These are phyloP conservation scores for Oryza rufipogon DNA, from an alignment of 176 grass and related monocot genomes.

Conservation along the genomic window DNA sequence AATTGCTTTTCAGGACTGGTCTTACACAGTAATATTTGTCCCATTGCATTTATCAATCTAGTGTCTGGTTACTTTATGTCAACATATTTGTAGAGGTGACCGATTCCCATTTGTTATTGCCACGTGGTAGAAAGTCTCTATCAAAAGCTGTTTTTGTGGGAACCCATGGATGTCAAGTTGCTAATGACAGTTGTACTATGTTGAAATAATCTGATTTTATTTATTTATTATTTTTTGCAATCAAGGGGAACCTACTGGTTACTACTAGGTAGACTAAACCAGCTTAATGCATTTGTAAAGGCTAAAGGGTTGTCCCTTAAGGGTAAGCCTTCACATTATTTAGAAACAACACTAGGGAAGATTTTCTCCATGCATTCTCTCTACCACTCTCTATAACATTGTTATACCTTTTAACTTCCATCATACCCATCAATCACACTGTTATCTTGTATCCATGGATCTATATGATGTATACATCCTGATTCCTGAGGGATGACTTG, in stretches of 20 bases:
- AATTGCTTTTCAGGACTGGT: constrained; percentile 6
- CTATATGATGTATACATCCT: background rate
- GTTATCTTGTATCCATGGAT: background rate
- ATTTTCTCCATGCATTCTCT: background rate
- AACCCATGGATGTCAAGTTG: background rate
- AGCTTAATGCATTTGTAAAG: background rate
- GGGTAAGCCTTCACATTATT: background rate
- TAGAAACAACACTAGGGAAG: background rate
- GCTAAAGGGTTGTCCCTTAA: background rate
- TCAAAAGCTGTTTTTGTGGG: constrained; percentile 4
- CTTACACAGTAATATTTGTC: constrained; percentile 10
- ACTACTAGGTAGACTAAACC: background rate
- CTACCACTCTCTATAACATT: background rate
- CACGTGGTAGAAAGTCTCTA: constrained; percentile 26
- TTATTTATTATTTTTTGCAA: background rate
- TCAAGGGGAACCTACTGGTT: background rate
- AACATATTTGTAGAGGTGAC: constrained; percentile 10
- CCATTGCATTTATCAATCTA: constrained; percentile 29
- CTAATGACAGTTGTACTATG: constrained; percentile 4
- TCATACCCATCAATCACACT: background rate
- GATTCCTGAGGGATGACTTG: background rate
- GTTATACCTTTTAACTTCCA: background rate
- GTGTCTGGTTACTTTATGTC: constrained; percentile 30
- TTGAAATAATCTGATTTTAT: constrained; percentile 6
- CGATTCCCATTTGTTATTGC: constrained; percentile 13